These are phyloP conservation scores for Chloranthus sessilifolius DNA, from an alignment of 164 flowering plant species.

Conservation along the genomic window DNA sequence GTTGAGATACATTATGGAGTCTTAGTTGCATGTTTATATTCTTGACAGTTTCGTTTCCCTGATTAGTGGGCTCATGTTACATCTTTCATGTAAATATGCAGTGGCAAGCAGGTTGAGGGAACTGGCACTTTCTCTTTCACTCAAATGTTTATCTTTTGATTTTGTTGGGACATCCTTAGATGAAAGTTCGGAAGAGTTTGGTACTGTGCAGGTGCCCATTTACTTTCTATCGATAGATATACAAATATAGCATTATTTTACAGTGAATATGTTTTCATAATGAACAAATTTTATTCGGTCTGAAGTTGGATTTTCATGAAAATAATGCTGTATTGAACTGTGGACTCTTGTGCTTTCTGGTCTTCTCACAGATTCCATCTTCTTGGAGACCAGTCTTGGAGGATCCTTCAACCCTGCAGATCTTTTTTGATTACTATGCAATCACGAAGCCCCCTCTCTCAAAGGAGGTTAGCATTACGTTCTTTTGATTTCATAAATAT, in stretches of 20 bases:
- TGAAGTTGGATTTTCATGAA: no score
- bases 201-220: constrained; percentile 79
- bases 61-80: constrained; percentile 4
- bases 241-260: no score
- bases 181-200: constrained; percentile 99
- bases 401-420: constrained; percentile 83
- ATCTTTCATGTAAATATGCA: constrained; percentile 28
- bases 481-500: no score
- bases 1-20: no score
- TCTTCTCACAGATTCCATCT: constrained; percentile 64
- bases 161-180: constrained; percentile 96
- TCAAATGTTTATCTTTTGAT: constrained; percentile 89
- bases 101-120: constrained; percentile 68
- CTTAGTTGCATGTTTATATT: constrained; percentile 2
- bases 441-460: constrained; percentile 75
- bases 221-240: neutral
- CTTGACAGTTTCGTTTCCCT: constrained; percentile 5
- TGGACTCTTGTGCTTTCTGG: constrained; percentile 9
- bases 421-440: constrained; percentile 93
- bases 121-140: constrained; percentile 76
- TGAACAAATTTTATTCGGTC: no score
- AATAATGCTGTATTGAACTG: no score
- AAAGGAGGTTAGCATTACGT: constrained; percentile 86
- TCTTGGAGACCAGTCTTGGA: constrained; percentile 83
- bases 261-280: no score